phyloP scores from a whole-genome alignment of 2,329 filamentous ascomycete species.

The Clarireedia paspali region DNA sequence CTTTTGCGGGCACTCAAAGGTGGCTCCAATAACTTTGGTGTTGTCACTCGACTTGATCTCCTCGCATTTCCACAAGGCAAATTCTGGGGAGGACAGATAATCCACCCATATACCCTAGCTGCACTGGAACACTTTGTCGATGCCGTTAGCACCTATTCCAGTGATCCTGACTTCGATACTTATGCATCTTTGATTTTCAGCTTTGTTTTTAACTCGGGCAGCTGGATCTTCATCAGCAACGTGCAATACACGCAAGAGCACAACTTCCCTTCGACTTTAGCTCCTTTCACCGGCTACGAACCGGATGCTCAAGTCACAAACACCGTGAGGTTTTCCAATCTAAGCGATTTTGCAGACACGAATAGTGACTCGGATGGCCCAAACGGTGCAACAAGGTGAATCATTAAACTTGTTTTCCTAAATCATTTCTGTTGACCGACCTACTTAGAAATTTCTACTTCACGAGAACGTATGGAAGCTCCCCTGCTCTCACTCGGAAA shows the following conservation, averaged over 20 bases:
- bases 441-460: neutral
- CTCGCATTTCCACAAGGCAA: conserved; percentile 9
- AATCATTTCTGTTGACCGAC: neutral
- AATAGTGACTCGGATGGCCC: neutral
- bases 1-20: neutral
- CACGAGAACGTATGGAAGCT: neutral
- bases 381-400: neutral
- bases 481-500: neutral
- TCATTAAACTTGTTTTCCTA: neutral
- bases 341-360: neutral
- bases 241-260: neutral
- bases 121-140: conserved; percentile 3
- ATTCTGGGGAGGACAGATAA: conserved; percentile 1
- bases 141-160: neutral
- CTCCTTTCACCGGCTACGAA: neutral
- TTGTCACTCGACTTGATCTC: conserved; percentile 15
- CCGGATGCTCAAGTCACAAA: neutral
- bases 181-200: neutral
- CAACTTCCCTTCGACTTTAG: neutral
- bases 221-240: neutral
- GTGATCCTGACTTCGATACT: neutral
- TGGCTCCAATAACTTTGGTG: conserved; percentile 1
- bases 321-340: neutral
- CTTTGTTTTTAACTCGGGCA: neutral
- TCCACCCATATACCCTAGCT: neutral